A percentile compares a stretch with the other conserved stretches of the same genome.
phyloP scores from a whole-genome alignment of 1,284 basidiomycete genomes.

The Coriolopsis trogii region DNA sequence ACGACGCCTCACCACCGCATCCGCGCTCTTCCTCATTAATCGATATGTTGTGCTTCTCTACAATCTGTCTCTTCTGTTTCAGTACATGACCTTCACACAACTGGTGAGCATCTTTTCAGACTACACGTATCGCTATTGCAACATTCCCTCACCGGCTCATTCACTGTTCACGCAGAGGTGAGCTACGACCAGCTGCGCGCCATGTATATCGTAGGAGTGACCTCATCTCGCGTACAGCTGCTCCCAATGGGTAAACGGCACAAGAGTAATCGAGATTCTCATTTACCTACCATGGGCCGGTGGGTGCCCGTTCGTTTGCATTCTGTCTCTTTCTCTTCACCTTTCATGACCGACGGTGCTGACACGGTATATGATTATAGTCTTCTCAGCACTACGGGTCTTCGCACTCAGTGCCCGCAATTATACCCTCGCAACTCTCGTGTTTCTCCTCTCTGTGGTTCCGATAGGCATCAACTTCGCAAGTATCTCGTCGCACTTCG shows the following conservation, averaged over 20 bases:
- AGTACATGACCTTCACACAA: no score
- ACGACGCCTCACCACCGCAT: slow-evolving; percentile 1
- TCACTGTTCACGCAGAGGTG: no score
- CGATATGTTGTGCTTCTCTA: background rate
- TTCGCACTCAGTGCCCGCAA: slow-evolving; percentile 3
- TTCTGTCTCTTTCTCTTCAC: background rate
- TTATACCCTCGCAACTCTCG: background rate
- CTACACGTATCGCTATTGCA: no score
- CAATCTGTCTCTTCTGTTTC: no score
- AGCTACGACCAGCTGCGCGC: no score
- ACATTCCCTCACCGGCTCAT: no score
- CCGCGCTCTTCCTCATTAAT: background rate
- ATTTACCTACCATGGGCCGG: slow-evolving; percentile 3
- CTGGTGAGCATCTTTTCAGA: no score
- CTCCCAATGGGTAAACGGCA: background rate
- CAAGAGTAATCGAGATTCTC: background rate
- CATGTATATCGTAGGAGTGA: no score
- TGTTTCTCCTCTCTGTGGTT: background rate
- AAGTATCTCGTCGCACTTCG: background rate
- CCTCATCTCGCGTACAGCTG: background rate
- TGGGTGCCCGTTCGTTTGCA: background rate
- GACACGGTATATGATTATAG: background rate
- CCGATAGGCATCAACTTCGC: slow-evolving; percentile 3
- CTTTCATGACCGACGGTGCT: background rate
- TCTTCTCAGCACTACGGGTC: slow-evolving; percentile 8